Base-by-base conservation (phyloP, 1,284 basidiomycete genomes). In the Ceratobasidium sp. region DNA sequence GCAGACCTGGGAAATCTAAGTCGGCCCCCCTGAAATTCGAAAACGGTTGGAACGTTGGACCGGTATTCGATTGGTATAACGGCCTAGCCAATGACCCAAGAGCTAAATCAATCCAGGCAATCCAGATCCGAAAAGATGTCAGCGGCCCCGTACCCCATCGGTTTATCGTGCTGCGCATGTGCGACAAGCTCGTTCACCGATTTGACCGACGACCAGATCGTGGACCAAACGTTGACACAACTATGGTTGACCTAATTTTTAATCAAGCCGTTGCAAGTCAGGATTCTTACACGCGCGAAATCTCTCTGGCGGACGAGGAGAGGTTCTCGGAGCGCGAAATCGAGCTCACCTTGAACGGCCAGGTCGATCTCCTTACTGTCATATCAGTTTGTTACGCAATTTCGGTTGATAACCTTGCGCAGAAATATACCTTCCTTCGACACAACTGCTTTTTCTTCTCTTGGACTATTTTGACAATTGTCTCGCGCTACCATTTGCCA, bases 361-460 rank as follows among this genome's bases (percentile, higher is more conserved):
- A 34, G 19, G 49, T 37, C 9, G 64, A 66, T 22, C 49, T 66
- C 11, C n/a, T 66, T 4, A 5, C 34, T 14, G 49, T 66, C 5
- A n/a, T 66, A 1, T 53, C 64, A 14, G 31, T 49, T 5, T 66
- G 64, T 9, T 39, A 51, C 16, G 14, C 48, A 0, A 39, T 66
- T 5, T 51, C 64, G 5, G 27, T 29, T 5, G 64, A 66, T 24
- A 13, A 46, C 13, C 14, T 22, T n/a, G 61, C 61, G 7, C 39
- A 43, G 13, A 22, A 63, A 3, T 63, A 63, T 43, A 43, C 37
- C n/a, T n/a, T 34, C 31, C 31, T 34, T 34, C 31, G 31, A 34
- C 49, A 66, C 16, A 66, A 66, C 34, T 66, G 64, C 34, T 66
- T 51, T 14, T 66, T 66, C 19, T 66, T 66, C 22, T 66, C 64